These are phyloP conservation scores for Elsinoe batatas DNA, from an alignment of 2,329 filamentous ascomycete genomes.

Conservation along the genomic window DNA sequence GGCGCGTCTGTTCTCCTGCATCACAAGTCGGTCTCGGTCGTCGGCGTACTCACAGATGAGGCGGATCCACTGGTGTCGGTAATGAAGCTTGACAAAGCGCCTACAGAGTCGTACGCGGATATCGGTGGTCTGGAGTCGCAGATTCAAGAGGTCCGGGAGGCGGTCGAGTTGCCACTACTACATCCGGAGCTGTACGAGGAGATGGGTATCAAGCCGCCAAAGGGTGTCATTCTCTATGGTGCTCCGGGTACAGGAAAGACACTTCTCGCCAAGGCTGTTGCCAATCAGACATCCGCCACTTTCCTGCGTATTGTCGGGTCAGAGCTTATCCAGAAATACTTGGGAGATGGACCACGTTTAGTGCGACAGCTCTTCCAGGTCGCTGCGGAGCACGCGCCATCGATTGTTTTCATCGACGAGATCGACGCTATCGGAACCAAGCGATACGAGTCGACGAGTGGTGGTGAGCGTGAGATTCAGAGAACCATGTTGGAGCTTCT, in stretches of 20 bases:
- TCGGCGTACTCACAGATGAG: slow-evolving; percentile 93
- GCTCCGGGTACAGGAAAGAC: slow-evolving; percentile 96
- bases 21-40: slow-evolving; percentile 96
- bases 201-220: slow-evolving; percentile 99
- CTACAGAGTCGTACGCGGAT: slow-evolving; percentile 95
- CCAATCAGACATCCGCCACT: slow-evolving; percentile 96
- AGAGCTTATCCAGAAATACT: slow-evolving; percentile 96
- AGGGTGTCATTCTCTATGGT: slow-evolving; percentile 98
- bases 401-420: slow-evolving; percentile 98
- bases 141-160: slow-evolving; percentile 96
- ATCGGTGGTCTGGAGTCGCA: slow-evolving; percentile 92
- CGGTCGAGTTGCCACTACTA: slow-evolving; percentile 85
- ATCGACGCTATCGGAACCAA: slow-evolving; percentile 99
- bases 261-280: slow-evolving; percentile 88
- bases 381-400: slow-evolving; percentile 88
- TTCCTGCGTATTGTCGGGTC: slow-evolving; percentile 96
- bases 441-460: slow-evolving; percentile 93
- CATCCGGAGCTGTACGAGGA: slow-evolving; percentile 98
- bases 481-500: slow-evolving; percentile 97
- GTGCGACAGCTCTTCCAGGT: slow-evolving; percentile 96
- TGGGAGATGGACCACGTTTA: slow-evolving; percentile 87
- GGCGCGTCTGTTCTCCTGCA: slow-evolving; percentile 91
- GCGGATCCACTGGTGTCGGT: slow-evolving; percentile 91
- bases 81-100: slow-evolving; percentile 99
- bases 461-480: slow-evolving; percentile 94